Conservation (phyloP, 1,139 yeast species). For the Suhomyces maxii region DNA sequence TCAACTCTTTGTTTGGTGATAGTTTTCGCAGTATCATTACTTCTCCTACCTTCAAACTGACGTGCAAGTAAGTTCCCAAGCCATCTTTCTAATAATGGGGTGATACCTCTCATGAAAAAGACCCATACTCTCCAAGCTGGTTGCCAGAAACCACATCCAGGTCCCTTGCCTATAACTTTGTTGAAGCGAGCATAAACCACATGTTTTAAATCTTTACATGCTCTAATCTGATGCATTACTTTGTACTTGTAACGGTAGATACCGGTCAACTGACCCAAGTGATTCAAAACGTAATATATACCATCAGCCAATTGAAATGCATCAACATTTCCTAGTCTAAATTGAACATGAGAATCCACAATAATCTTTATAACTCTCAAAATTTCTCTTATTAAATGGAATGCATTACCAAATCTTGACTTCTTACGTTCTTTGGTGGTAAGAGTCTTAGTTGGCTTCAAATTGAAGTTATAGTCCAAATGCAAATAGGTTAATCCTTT, state of each 20-base stretch:
- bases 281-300: conserved; percentile 82
- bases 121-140: conserved; percentile 99
- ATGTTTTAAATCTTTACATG: conserved; percentile 93
- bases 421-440: conserved; percentile 96
- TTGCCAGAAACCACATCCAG: conserved; percentile 99
- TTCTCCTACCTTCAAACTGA: conserved; percentile 93
- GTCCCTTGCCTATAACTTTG: conserved; percentile 86
- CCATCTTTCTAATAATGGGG: conserved; percentile 93
- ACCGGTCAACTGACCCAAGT: conserved; percentile 94
- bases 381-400: conserved; percentile 89
- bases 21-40: conserved; percentile 90
- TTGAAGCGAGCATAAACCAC: conserved; percentile 84
- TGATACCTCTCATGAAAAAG: conserved; percentile 87
- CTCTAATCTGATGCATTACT: conserved; percentile 97
- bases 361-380: conserved; percentile 76
- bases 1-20: conserved; percentile 95
- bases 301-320: conserved; percentile 96
- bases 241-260: conserved; percentile 94
- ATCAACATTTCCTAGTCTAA: conserved; percentile 84
- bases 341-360: conserved; percentile 94
- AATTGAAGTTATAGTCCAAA: conserved; percentile 90
- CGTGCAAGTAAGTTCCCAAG: conserved; percentile 86
- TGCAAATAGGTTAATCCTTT: conserved; percentile 91
- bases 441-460: conserved; percentile 93
- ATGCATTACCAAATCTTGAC: conserved; percentile 95